Evolutionary conservation across 768 basidiomycete species (phyloP), one percentile per base, ranked within the genome.

Genomic region (Calocybe gangraenosa): DNA sequence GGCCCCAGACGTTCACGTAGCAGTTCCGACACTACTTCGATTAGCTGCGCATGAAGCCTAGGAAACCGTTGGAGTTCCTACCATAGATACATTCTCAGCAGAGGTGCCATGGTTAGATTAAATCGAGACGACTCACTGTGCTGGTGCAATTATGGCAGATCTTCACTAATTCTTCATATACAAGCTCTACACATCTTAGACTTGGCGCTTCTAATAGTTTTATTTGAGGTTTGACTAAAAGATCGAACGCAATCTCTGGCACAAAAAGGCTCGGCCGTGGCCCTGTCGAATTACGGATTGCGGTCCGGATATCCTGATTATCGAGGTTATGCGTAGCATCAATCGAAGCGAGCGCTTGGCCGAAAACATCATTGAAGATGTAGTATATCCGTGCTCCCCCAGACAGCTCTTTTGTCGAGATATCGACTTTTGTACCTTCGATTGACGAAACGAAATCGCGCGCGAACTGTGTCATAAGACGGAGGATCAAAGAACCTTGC

Each of bases 341-440:
- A 57, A 99, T 91, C 5, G 80, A 85, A 44, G 82, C 78, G 6
- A 99, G 80, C 1, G 95, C 96, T 41, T 87, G 76, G 1, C 96
- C 96, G 59, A 98, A 99, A 42, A 98, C 81, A 58, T 98, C 96
- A 62, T 98, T 92, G 78, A 99, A 99, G 62, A 99, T 98, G 70
- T 98, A 98, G 67, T 98, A 98, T 66, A 99, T 92, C 43, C 96
- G 81, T 18, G 96, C 96, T 37, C 96, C 96, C 33, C 96, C 96
- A 5, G 90, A 97, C 13, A 99, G 82, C 62, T 99, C 96, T 62
- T 99, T 99, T 0, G 96, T 99, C 1, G 92, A 95, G 57, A 98
- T 88, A 50, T 96, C 91, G 31, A 95, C 78, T 45, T 92, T 92
- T 11, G 93, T 97, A 44, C 96, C 96, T 55, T 99, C 96, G 55